Evolutionary conservation across 805 yeast species (phyloP).

Genomic region (Suhomyces vadensis): DNA sequence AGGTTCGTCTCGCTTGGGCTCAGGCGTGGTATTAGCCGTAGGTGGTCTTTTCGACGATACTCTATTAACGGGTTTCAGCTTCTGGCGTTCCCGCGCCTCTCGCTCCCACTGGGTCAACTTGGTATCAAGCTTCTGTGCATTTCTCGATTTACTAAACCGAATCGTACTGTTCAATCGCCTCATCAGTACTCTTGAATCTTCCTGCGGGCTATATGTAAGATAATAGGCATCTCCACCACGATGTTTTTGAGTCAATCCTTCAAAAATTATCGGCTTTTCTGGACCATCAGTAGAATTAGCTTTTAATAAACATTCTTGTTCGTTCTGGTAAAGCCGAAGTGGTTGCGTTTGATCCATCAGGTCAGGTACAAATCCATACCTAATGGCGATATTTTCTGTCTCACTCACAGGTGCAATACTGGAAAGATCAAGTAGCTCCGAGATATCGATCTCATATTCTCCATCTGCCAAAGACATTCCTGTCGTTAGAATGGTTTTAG

Average conservation of each 20-base stretch:
- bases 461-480: slow-evolving; percentile 42
- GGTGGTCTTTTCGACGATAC: slow-evolving; percentile 11
- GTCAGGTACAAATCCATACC: slow-evolving; percentile 45
- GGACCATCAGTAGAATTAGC: slow-evolving; percentile 27
- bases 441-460: slow-evolving; percentile 43
- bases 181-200: slow-evolving; percentile 19
- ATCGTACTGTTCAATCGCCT: slow-evolving; percentile 32
- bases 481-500: too few relatives aligned
- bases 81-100: slow-evolving; percentile 8
- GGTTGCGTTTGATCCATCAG: slow-evolving; percentile 39
- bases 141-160: slow-evolving; percentile 40
- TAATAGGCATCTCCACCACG: slow-evolving; percentile 29
- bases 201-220: slow-evolving; percentile 23
- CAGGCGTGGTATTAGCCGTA: slow-evolving; percentile 16
- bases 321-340: slow-evolving; percentile 35
- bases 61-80: neutral
- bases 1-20: slow-evolving; percentile 12
- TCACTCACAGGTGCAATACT: slow-evolving; percentile 12
- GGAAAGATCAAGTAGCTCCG: slow-evolving; percentile 18
- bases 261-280: slow-evolving; percentile 34
- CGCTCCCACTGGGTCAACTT: slow-evolving; percentile 26
- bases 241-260: slow-evolving; percentile 37
- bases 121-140: slow-evolving; percentile 28
- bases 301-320: slow-evolving; percentile 33
- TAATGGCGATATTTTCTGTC: slow-evolving; percentile 27